Conservation (phyloP, 2,329 filamentous ascomycete species). For the Diaporthe longicolla region DNA sequence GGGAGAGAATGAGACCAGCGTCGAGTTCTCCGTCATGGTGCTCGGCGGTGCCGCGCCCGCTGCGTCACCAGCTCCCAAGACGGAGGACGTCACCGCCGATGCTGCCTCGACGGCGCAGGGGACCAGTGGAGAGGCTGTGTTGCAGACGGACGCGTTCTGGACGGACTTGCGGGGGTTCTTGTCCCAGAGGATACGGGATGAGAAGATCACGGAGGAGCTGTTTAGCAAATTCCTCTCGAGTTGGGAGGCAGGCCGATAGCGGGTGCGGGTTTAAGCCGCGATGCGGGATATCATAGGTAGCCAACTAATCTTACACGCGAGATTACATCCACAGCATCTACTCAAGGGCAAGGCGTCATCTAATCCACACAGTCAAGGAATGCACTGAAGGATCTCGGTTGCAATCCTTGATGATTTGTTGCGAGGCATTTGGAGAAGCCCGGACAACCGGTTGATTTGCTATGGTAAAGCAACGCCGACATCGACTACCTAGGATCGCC, state of each 20-base stretch:
- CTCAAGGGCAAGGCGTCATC: too few species aligned
- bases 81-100: slow-evolving; percentile 58
- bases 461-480: slow-evolving; percentile 40
- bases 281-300: not conserved
- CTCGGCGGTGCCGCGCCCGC: slow-evolving; percentile 43
- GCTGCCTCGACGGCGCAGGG: slow-evolving; percentile 63
- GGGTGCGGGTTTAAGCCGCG: not conserved
- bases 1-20: slow-evolving; percentile 64
- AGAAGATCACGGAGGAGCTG: slow-evolving; percentile 73
- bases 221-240: slow-evolving; percentile 77
- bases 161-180: slow-evolving; percentile 85
- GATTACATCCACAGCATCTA: not conserved
- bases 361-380: not conserved
- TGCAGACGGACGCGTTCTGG: slow-evolving; percentile 87
- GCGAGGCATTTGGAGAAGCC: slow-evolving; percentile 24
- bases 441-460: slow-evolving; percentile 40
- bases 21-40: slow-evolving; percentile 85
- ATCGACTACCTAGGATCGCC: slow-evolving; percentile 37
- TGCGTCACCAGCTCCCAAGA: slow-evolving; percentile 52
- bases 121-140: slow-evolving; percentile 69
- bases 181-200: slow-evolving; percentile 82
- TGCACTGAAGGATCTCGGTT: too few species aligned
- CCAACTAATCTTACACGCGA: slow-evolving; percentile 1
- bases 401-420: not conserved
- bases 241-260: slow-evolving; percentile 65